Evolutionary conservation across 2,329 filamentous ascomycete genomes (phyloP).

Genomic region (Cordyceps fumosorosea): DNA sequence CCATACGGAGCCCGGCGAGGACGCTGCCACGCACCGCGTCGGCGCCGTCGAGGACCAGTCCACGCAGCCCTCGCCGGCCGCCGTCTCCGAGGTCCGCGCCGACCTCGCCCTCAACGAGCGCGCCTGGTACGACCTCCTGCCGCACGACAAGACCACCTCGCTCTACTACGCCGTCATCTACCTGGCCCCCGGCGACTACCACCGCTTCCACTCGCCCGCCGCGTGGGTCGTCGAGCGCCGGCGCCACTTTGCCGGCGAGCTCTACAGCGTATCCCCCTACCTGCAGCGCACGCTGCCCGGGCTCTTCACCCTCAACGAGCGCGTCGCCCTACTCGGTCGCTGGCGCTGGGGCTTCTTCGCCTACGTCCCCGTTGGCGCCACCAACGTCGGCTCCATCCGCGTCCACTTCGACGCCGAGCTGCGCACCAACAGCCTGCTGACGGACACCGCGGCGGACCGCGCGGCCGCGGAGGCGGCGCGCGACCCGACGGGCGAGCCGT

Average conservation of each 20-base stretch:
- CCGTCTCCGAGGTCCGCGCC: constrained; percentile 75
- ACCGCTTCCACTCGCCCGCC: constrained; percentile 92
- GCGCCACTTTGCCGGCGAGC: constrained; percentile 94
- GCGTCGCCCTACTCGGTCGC: constrained; percentile 83
- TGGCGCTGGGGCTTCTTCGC: constrained; percentile 98
- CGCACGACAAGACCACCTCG: constrained; percentile 56
- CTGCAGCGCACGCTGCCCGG: constrained; percentile 87
- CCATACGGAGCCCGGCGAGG: constrained; percentile 37
- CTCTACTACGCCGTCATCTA: constrained; percentile 96
- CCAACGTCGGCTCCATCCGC: constrained; percentile 93
- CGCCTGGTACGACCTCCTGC: constrained; percentile 65
- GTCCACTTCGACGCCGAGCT: constrained; percentile 96
- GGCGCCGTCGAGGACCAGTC: constrained; percentile 62
- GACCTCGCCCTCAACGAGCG: constrained; percentile 69
- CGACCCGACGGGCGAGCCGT: constrained; percentile 60
- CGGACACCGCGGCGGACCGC: constrained; percentile 83
- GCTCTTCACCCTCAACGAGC: constrained; percentile 93
- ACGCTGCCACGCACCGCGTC: not conserved
- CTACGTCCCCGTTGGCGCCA: constrained; percentile 91
- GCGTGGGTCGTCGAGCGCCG: constrained; percentile 92
- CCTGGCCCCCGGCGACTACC: constrained; percentile 94
- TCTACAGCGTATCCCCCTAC: constrained; percentile 93
- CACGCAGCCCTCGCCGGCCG: constrained; percentile 53
- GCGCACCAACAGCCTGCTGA: constrained; percentile 84
- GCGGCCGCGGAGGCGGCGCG: constrained; percentile 73